Evolutionary conservation across 148 eudicot genomes (phyloP).

Genomic region (Agrostemma githago): DNA sequence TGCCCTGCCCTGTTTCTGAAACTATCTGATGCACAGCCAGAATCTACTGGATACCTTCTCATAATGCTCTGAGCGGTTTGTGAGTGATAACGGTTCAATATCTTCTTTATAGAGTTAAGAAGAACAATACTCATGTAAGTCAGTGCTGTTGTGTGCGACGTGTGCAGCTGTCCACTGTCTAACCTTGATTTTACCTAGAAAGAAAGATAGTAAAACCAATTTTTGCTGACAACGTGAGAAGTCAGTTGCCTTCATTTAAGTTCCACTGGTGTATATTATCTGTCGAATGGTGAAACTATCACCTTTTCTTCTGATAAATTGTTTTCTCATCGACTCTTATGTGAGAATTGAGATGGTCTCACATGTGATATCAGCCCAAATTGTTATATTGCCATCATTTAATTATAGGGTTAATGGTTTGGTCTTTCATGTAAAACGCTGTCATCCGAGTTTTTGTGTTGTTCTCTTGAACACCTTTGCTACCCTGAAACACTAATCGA

Average conservation of each 20-base stretch:
- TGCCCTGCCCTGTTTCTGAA: background rate
- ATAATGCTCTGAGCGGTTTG: background rate
- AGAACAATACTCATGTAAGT: background rate
- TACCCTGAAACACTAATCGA: background rate
- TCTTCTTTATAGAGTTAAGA: no score
- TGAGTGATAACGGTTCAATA: no score
- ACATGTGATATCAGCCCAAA: background rate
- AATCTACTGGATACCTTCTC: background rate
- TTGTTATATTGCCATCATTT: background rate
- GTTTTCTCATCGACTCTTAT: no score
- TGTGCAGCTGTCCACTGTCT: background rate
- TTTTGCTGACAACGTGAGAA: background rate
- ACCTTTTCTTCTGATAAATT: background rate
- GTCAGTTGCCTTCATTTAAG: background rate
- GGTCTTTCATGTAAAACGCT: background rate
- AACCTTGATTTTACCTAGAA: background rate
- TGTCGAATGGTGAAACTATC: no score
- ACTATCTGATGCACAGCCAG: background rate
- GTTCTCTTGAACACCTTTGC: constrained; percentile 2
- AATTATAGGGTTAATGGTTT: background rate
- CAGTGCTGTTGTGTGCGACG: background rate
- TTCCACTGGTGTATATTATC: background rate
- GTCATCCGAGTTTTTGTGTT: background rate
- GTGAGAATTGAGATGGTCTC: background rate
- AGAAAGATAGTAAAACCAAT: background rate